phyloP scores from a whole-genome alignment of 1,284 basidiomycete genomes.

The Tausonia pullulans region DNA sequence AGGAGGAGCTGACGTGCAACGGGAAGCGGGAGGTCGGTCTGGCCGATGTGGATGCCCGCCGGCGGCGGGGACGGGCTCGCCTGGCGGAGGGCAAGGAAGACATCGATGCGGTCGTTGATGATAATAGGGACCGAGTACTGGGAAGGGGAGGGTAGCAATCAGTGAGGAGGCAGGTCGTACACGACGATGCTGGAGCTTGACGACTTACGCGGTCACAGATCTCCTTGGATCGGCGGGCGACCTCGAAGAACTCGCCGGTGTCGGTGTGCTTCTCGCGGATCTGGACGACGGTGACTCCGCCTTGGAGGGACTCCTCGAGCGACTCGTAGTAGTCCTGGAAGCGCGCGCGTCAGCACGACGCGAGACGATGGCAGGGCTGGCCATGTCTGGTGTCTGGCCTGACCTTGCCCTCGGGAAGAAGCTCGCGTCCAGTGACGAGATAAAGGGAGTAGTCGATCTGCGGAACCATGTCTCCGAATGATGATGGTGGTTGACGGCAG shows the following conservation, averaged over 20 bases:
- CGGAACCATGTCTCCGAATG: neutral
- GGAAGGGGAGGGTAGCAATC: neutral
- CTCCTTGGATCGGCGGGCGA: conserved; percentile 58
- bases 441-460: conserved; percentile 64
- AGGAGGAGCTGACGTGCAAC: conserved; percentile 63
- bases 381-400: conserved; percentile 13
- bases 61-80: conserved; percentile 32
- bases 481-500: no score
- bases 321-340: conserved; percentile 59
- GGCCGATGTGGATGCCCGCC: conserved; percentile 80
- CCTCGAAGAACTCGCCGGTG: conserved; percentile 70
- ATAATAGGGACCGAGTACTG: conserved; percentile 70
- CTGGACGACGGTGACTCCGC: conserved; percentile 83
- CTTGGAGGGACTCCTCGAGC: conserved; percentile 58
- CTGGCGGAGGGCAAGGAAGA: conserved; percentile 57
- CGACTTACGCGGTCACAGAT: conserved; percentile 52
- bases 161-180: neutral
- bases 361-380: neutral
- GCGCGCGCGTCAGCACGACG: neutral
- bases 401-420: conserved; percentile 70
- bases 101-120: conserved; percentile 85
- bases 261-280: conserved; percentile 73
- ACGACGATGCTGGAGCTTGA: neutral
- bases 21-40: conserved; percentile 70
- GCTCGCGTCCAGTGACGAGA: conserved; percentile 70